Evolutionary conservation across 441 rosid genomes (phyloP).

Genomic region (Cnidoscolus chayamansa): DNA sequence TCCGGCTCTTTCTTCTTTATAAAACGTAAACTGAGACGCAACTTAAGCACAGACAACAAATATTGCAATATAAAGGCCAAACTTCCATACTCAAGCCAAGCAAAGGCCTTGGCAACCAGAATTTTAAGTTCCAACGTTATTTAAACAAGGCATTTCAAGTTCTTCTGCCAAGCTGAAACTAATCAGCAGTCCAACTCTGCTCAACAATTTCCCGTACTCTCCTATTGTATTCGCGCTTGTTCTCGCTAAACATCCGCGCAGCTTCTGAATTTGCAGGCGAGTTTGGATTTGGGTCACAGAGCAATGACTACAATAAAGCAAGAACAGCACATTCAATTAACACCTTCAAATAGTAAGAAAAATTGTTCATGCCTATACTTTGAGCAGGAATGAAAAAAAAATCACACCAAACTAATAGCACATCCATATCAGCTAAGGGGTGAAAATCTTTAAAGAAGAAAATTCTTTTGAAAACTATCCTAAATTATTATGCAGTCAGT

Average conservation of each 20-base stretch:
- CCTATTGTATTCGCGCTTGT: constrained; percentile 51
- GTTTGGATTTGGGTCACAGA: constrained; percentile 56
- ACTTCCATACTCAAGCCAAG: constrained; percentile 28
- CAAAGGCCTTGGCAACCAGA: constrained; percentile 18
- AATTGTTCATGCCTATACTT: neutral
- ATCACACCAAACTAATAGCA: neutral
- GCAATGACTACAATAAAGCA: constrained; percentile 36
- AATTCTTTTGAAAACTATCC: neutral
- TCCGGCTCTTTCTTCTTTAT: too few relatives aligned
- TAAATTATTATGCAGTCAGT: too few relatives aligned
- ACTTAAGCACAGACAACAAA: constrained; percentile 10
- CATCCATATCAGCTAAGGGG: neutral
- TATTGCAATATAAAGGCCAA: constrained; percentile 25
- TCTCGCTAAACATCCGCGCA: constrained; percentile 52
- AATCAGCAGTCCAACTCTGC: constrained; percentile 63
- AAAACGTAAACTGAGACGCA: constrained; percentile 10
- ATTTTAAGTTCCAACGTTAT: constrained; percentile 24
- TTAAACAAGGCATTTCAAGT: constrained; percentile 19
- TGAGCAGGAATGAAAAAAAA: neutral
- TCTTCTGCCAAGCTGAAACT: constrained; percentile 2
- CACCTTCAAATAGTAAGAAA: neutral
- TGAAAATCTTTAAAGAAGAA: too few relatives aligned
- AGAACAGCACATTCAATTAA: neutral
- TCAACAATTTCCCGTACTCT: constrained; percentile 53
- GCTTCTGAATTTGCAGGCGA: constrained; percentile 60